These are phyloP conservation scores for Capillidium rhysosporum DNA, from an alignment of 371 early-diverging fungal species.

Conservation along the genomic window DNA sequence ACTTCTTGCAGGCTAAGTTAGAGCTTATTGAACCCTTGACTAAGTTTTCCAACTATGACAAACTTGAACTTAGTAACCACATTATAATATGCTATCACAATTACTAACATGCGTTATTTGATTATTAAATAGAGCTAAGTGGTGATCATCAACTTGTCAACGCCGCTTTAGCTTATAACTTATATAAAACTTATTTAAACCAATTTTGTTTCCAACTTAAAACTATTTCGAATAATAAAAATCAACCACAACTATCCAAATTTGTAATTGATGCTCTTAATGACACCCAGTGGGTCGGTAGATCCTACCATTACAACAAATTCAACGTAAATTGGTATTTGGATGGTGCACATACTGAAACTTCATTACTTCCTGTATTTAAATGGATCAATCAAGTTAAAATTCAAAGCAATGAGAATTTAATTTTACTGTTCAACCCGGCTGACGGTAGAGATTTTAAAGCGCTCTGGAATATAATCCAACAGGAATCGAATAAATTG, in stretches of 20 bases:
- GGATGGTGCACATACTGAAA: constrained; percentile 91
- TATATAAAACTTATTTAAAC: constrained; percentile 40
- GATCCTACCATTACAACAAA: constrained; percentile 20
- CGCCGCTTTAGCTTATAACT: constrained; percentile 53
- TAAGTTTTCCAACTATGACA: background rate
- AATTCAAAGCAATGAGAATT: background rate
- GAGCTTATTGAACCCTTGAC: background rate
- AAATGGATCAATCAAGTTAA: background rate
- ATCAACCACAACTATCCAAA: constrained; percentile 16
- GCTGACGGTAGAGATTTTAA: constrained; percentile 57
- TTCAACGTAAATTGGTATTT: constrained; percentile 39
- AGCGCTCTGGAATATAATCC: constrained; percentile 27
- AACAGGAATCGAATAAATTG: constrained; percentile 16
- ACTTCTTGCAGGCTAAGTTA: constrained; percentile 11
- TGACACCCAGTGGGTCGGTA: constrained; percentile 69
- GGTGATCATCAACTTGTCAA: constrained; percentile 75
- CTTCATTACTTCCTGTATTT: constrained; percentile 39
- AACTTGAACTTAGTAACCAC: background rate
- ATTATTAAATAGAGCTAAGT: constrained; percentile 32
- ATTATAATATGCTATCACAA: constrained; percentile 4
- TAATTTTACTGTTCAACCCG: constrained; percentile 65
- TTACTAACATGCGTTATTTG: no score
- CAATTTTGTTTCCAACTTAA: no score
- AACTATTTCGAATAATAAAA: constrained; percentile 7
- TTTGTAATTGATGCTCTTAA: constrained; percentile 34